Evolutionary conservation across 225 moss, liverwort and hornwort species (phyloP).

Genomic region (Sphagnum tenellum): DNA sequence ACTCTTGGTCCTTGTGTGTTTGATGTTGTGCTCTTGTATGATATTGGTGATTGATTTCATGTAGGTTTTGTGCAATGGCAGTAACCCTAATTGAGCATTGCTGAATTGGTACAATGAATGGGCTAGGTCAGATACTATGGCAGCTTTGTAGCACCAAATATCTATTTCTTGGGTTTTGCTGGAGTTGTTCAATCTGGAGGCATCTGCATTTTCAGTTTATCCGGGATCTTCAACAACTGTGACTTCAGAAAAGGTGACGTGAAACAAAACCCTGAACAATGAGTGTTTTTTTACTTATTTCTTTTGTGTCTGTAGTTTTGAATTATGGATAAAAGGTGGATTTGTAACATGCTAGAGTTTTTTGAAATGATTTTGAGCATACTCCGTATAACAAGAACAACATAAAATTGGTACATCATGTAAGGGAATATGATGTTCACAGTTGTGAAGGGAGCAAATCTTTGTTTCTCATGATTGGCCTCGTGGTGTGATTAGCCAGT

Average conservation of each 20-base stretch:
- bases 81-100: too few species aligned
- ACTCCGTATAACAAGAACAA: conserved; percentile 63
- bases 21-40: too few species aligned
- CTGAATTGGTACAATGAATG: too few species aligned
- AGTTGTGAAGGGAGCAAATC: conserved; percentile 61
- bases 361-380: conserved; percentile 81
- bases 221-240: conserved; percentile 70
- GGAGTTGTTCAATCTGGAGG: conserved; percentile 88
- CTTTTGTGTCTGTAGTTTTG: too few species aligned
- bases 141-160: conserved; percentile 79
- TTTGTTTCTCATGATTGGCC: conserved; percentile 99
- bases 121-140: conserved; percentile 85
- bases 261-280: too few species aligned
- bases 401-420: conserved; percentile 74
- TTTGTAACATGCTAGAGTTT: too few species aligned
- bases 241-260: conserved; percentile 81
- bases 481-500: conserved; percentile 48
- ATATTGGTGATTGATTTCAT: too few species aligned
- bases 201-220: conserved; percentile 78
- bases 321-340: too few species aligned
- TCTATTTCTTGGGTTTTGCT: conserved; percentile 88
- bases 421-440: conserved; percentile 90
- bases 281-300: too few species aligned
- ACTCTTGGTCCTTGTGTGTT: too few species aligned
- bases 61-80: too few species aligned